phyloP scores from a whole-genome alignment of 2,329 filamentous ascomycete genomes.

The Sporothrix inflata region DNA sequence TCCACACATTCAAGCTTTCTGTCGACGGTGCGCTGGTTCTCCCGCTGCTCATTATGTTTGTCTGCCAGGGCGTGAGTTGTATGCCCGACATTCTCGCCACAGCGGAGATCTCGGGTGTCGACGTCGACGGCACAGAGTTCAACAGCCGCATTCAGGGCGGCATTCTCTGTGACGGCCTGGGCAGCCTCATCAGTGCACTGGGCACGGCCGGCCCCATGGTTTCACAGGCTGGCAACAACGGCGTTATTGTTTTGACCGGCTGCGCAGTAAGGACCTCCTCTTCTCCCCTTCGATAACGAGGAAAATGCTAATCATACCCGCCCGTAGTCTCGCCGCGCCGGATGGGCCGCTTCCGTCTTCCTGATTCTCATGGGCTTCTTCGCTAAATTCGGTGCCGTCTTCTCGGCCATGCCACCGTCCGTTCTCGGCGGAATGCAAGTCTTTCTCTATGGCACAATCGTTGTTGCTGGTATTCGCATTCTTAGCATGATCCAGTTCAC shows the following conservation, averaged over 20 bases:
- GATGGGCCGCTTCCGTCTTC: constrained; percentile 61
- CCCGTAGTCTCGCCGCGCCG: constrained; percentile 62
- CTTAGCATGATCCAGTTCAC: background rate
- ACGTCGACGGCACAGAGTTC: constrained; percentile 71
- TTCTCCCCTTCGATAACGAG: background rate
- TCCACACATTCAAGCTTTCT: constrained; percentile 69
- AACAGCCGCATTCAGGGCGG: constrained; percentile 79
- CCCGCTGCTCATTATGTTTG: constrained; percentile 70
- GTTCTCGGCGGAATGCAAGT: constrained; percentile 3
- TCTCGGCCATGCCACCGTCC: constrained; percentile 1
- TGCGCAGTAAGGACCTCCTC: constrained; percentile 50
- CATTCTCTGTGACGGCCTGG: constrained; percentile 74
- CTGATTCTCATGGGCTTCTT: background rate
- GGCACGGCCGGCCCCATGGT: constrained; percentile 71
- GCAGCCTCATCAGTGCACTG: constrained; percentile 64
- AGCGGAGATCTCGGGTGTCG: constrained; percentile 75
- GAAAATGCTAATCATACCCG: background rate
- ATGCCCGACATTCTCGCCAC: constrained; percentile 51
- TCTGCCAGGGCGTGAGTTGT: constrained; percentile 62
- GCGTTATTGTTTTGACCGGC: constrained; percentile 68
- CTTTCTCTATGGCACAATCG: background rate
- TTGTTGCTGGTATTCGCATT: background rate
- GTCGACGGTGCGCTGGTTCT: constrained; percentile 75
- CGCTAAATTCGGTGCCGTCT: background rate
- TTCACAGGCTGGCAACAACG: constrained; percentile 71